A percentile compares a stretch with the other conserved stretches of the same genome.
Evolutionary conservation across 352 stramenopile species (phyloP).

Genomic region (Lagenidium giganteum): DNA sequence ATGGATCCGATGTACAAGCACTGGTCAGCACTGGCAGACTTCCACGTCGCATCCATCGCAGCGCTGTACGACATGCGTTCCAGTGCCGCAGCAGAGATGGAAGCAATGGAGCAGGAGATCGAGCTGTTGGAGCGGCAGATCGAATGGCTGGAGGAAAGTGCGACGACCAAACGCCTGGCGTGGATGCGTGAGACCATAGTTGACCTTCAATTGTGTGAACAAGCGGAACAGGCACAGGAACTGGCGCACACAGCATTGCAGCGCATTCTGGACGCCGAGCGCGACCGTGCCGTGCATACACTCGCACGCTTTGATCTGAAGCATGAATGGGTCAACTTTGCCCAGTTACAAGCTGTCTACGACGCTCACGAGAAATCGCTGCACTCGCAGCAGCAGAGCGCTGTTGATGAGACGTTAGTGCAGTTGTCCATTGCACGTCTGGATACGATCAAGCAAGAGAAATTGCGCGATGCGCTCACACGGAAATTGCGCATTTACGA

Average conservation of each 20-base stretch:
- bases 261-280: constrained; percentile 16
- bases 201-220: constrained; percentile 19
- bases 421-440: constrained; percentile 33
- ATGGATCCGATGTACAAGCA: constrained; percentile 30
- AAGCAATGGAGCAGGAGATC: constrained; percentile 20
- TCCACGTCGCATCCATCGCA: constrained; percentile 21
- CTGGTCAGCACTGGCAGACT: constrained; percentile 24
- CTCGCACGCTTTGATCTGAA: constrained; percentile 19
- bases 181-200: constrained; percentile 25
- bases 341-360: no score
- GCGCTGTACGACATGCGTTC: constrained; percentile 22
- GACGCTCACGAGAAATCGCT: no score
- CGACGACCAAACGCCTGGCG: constrained; percentile 7
- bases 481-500: constrained; percentile 24
- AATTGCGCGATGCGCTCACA: constrained; percentile 13
- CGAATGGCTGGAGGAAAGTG: constrained; percentile 1
- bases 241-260: constrained; percentile 19
- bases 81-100: constrained; percentile 15
- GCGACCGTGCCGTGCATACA: constrained; percentile 19
- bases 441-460: constrained; percentile 35
- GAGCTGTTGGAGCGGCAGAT: constrained; percentile 9
- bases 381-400: no score
- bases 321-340: constrained; percentile 21
- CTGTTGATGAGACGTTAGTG: constrained; percentile 24
- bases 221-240: constrained; percentile 15